Base-by-base conservation (phyloP, 441 rosid genomes). In the Metrosideros polymorpha region DNA sequence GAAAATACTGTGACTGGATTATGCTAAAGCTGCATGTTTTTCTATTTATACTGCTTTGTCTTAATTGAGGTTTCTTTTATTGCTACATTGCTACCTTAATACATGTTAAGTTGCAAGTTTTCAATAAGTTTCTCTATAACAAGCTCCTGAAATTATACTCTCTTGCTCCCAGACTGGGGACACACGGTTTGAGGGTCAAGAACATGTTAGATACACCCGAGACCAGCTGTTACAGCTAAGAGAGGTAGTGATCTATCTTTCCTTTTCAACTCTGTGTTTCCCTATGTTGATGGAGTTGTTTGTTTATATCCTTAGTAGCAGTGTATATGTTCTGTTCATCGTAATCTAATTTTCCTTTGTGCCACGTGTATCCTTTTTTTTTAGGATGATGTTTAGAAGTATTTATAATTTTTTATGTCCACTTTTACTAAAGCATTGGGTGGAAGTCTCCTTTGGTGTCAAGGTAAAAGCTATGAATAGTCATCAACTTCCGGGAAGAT, bases 221-320 rank as follows among this genome's bases (percentile, higher is more conserved):
- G 96, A 97, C 32, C 97, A 95, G 88, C 92, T 97, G 57, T 89
- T 96, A 86, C 94, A 95, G 89, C 93, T 95, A 10, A 92, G 89
- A 87, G 96, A 92, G 96, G 98, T 96, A 86, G 84, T 82, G 56
- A 82, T 22, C 79, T 71, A 71, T 71, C 79, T 71, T 39, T 71
- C 79, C 79, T 50, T 45, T 76, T 30, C 59, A 51, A 71, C n/a
- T 39, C 24, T 12, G 2, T 39, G 47, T 39, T 35, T 39, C 15
- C 17, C 79, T 71, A 12, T 71, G 79, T 71, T 3, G 79, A 71
- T 71, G n/a, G 79, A 39, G 79, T 71, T n/a, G 6, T 35, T 71
- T 71, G 47, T 39, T 71, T 71, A 43, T 71, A 22, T 71, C 42
- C n/a, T 1, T 39, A 39, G n/a, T 47, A 39, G 47, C 79, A 71